Conservation (phyloP, 1,139 yeast genomes). For the Sugiyamaella xylanicola region DNA sequence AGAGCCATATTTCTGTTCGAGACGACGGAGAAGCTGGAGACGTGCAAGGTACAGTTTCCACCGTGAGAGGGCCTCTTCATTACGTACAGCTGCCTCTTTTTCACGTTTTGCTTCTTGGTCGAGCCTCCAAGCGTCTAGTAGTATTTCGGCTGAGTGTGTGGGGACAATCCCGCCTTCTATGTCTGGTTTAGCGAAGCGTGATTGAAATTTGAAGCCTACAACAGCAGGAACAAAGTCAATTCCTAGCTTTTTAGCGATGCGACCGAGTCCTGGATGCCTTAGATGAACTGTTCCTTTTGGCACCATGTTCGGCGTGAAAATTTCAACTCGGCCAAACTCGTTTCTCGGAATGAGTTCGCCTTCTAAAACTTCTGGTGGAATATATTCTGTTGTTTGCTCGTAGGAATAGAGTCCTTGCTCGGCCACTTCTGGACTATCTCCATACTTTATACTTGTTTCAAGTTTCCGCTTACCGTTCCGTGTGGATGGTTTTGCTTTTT, state of each 20-base stretch:
- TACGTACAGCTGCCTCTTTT: slow-evolving; percentile 28
- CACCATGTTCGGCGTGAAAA: slow-evolving; percentile 69
- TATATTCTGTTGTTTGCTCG: slow-evolving; percentile 64
- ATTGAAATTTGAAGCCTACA: slow-evolving; percentile 64
- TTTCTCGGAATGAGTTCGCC: slow-evolving; percentile 64
- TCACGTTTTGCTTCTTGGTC: slow-evolving; percentile 48
- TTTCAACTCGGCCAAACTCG: slow-evolving; percentile 73
- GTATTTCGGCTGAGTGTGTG: slow-evolving; percentile 57
- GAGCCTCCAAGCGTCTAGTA: slow-evolving; percentile 51
- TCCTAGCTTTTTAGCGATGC: slow-evolving; percentile 61
- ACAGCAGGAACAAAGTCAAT: slow-evolving; percentile 76
- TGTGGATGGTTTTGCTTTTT: slow-evolving; percentile 28
- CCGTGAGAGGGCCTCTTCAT: slow-evolving; percentile 50
- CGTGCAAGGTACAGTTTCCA: slow-evolving; percentile 69
- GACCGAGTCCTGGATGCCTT: slow-evolving; percentile 53
- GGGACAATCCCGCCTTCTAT: slow-evolving; percentile 71
- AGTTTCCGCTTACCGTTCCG: slow-evolving; percentile 32
- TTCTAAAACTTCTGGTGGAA: slow-evolving; percentile 53
- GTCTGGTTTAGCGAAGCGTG: slow-evolving; percentile 56
- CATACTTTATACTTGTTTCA: slow-evolving; percentile 25
- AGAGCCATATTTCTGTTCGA: slow-evolving; percentile 46
- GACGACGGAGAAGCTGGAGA: slow-evolving; percentile 59
- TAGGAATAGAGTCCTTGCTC: slow-evolving; percentile 61
- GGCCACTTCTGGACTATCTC: slow-evolving; percentile 55
- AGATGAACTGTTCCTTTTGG: slow-evolving; percentile 68